Evolutionary conservation across 2,329 filamentous ascomycete species (phyloP).

Genomic region (Stagonosporopsis chrysanthemi): DNA sequence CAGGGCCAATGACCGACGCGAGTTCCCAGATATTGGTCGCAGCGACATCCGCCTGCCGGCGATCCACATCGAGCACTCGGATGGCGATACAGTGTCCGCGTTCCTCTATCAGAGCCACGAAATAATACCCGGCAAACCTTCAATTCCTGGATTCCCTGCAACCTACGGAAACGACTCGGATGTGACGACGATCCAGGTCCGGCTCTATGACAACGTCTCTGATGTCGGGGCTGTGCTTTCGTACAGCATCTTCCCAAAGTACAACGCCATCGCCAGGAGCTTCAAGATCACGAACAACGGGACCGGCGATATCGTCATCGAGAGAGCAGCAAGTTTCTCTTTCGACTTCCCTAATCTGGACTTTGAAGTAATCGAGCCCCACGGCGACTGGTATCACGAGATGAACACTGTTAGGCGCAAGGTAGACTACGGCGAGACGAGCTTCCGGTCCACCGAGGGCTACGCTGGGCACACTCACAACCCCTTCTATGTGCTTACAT

Average conservation of each 20-base stretch:
- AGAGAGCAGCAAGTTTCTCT: slow-evolving; percentile 67
- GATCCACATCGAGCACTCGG: slow-evolving; percentile 65
- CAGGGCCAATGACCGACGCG: slow-evolving; percentile 62
- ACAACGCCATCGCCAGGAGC: slow-evolving; percentile 68
- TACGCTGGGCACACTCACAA: slow-evolving; percentile 72
- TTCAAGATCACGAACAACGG: slow-evolving; percentile 69
- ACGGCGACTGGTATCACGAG: slow-evolving; percentile 70
- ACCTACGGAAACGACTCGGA: slow-evolving; percentile 65
- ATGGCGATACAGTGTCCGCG: slow-evolving; percentile 66
- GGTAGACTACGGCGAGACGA: slow-evolving; percentile 63
- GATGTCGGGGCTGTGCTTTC: slow-evolving; percentile 65
- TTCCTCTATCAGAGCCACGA: slow-evolving; percentile 66
- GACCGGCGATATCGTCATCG: slow-evolving; percentile 59
- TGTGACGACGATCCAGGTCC: slow-evolving; percentile 66
- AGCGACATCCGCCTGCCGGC: slow-evolving; percentile 70
- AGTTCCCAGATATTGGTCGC: slow-evolving; percentile 70
- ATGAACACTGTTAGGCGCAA: slow-evolving; percentile 62
- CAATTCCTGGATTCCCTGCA: slow-evolving; percentile 63
- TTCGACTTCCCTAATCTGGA: slow-evolving; percentile 68
- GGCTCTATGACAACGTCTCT: slow-evolving; percentile 66
- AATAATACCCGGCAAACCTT: slow-evolving; percentile 64
- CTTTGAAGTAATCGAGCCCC: slow-evolving; percentile 67
- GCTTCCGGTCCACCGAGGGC: slow-evolving; percentile 67
- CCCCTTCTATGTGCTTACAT: slow-evolving; percentile 66
- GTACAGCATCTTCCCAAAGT: slow-evolving; percentile 69